phyloP scores from a whole-genome alignment of 257 asterid genomes.

The Solanum dulcamara region DNA sequence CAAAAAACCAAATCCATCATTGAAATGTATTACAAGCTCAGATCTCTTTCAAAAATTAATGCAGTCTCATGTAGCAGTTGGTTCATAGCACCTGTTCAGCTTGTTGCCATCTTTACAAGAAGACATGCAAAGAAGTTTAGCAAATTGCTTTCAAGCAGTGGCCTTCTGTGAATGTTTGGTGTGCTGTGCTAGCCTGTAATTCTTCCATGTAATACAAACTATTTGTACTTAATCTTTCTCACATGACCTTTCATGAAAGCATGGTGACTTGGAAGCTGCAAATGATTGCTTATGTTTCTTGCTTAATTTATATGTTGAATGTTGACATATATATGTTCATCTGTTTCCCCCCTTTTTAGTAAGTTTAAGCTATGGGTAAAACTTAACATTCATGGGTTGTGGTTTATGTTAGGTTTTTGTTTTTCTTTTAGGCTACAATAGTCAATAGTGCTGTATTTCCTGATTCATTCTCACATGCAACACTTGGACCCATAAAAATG shows the following conservation, averaged over 20 bases:
- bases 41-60: not conserved
- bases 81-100: not conserved
- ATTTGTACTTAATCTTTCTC: not conserved
- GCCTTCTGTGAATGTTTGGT: not conserved
- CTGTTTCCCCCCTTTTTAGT: not conserved
- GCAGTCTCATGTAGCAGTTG: not conserved
- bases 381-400: not conserved
- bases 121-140: not conserved
- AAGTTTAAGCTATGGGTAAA: not conserved
- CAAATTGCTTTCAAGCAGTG: not conserved
- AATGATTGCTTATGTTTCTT: not conserved
- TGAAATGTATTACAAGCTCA: not conserved
- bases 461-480: not conserved
- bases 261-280: not conserved
- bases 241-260: not conserved
- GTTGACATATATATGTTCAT: not conserved
- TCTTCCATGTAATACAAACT: not conserved
- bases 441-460: not conserved
- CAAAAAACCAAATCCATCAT: not conserved
- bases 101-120: not conserved
- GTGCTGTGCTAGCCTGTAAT: not conserved
- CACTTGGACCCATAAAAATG: not conserved
- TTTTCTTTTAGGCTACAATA: not conserved
- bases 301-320: not conserved
- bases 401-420: not conserved